A percentile compares a stretch with the other conserved stretches of the same genome.
phyloP scores from a whole-genome alignment of 1,284 basidiomycete genomes.

The Puccinia novopanici region DNA sequence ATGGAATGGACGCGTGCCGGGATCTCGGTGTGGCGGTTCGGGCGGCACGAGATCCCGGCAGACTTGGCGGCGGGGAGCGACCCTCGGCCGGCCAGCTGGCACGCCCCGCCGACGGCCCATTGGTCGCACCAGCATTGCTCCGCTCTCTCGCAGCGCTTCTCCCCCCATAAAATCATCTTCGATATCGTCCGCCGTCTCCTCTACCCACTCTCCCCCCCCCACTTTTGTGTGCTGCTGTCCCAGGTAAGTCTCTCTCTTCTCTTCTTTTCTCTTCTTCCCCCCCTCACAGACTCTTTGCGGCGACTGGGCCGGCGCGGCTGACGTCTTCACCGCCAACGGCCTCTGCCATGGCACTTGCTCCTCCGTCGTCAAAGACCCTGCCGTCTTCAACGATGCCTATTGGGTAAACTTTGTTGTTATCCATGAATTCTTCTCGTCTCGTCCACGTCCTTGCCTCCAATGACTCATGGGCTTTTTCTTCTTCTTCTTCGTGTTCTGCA shows the following conservation, averaged over 20 bases:
- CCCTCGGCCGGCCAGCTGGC: constrained; percentile 68
- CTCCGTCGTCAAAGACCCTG: constrained; percentile 67
- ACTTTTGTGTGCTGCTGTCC: too few species aligned
- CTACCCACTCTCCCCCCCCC: constrained; percentile 63
- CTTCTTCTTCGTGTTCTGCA: neutral
- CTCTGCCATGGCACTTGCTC: constrained; percentile 73
- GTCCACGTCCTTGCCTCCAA: neutral
- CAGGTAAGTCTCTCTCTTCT: too few species aligned
- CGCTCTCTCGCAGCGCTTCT: constrained; percentile 67
- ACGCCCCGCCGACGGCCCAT: constrained; percentile 65
- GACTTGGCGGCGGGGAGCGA: constrained; percentile 66
- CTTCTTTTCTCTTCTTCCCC: too few species aligned
- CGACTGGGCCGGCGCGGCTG: constrained; percentile 76
- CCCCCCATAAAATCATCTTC: constrained; percentile 69
- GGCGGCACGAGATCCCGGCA: constrained; percentile 63
- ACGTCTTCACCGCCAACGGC: constrained; percentile 58
- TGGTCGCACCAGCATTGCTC: constrained; percentile 70
- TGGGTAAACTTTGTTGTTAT: constrained; percentile 35
- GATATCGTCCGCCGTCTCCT: constrained; percentile 62
- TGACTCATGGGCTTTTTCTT: too few species aligned
- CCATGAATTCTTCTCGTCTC: neutral
- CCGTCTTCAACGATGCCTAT: constrained; percentile 63
- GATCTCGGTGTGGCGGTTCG: constrained; percentile 68
- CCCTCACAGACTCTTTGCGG: constrained; percentile 69
- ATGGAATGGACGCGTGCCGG: constrained; percentile 70